phyloP scores from a whole-genome alignment of 2,329 filamentous ascomycete genomes.

The Elsinoe perseae region DNA sequence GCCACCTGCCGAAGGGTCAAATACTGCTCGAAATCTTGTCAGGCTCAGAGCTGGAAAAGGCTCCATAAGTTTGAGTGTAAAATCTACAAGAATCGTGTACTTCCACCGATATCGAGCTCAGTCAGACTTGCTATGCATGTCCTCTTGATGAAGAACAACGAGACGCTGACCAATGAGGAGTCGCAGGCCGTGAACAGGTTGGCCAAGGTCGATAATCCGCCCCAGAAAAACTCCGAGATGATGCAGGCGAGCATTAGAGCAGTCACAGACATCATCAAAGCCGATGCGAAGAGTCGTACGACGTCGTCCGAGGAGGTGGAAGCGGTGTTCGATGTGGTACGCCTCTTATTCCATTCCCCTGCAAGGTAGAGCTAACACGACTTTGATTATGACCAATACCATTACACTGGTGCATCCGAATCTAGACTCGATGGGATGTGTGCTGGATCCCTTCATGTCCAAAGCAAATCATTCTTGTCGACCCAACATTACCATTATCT shows the following conservation, averaged over 20 bases:
- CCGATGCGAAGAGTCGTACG: background rate
- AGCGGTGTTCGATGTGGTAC: background rate
- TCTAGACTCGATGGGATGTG: conserved; percentile 52
- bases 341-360: background rate
- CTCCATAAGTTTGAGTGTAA: conserved; percentile 55
- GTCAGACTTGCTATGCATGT: conserved; percentile 50
- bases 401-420: conserved; percentile 50
- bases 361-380: background rate
- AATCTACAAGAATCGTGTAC: conserved; percentile 35
- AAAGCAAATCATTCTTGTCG: conserved; percentile 56
- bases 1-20: conserved; percentile 50
- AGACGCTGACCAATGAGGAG: conserved; percentile 32
- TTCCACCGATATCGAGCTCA: conserved; percentile 44
- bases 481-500: conserved; percentile 51
- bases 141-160: conserved; percentile 39
- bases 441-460: conserved; percentile 48
- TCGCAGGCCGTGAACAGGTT: conserved; percentile 39
- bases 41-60: conserved; percentile 51
- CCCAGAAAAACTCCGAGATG: background rate
- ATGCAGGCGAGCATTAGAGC: conserved; percentile 11
- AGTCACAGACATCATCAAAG: background rate
- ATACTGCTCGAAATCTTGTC: conserved; percentile 53
- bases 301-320: background rate
- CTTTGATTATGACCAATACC: conserved; percentile 50
- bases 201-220: background rate